phyloP scores from a whole-genome alignment of 2,329 filamentous ascomycete species.

The Chrysoporthe deuterocubensis region DNA sequence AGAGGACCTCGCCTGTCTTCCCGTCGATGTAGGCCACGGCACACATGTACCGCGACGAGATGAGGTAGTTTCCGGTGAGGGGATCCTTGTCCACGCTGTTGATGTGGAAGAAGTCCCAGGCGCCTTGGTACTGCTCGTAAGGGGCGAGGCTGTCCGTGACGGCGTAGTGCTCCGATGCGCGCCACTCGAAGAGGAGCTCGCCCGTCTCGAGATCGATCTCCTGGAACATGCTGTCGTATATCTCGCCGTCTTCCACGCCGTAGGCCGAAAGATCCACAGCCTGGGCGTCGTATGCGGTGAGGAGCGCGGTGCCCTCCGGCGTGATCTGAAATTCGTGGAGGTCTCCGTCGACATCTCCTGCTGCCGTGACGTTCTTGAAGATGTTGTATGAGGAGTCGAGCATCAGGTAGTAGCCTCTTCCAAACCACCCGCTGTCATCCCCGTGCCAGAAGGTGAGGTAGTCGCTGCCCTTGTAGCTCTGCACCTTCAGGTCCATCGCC shows the following conservation, averaged over 20 bases:
- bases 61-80: conserved; percentile 42
- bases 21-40: conserved; percentile 39
- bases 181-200: conserved; percentile 44
- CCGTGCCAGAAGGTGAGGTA: conserved; percentile 44
- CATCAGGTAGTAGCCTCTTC: conserved; percentile 27
- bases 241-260: conserved; percentile 36
- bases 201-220: conserved; percentile 44
- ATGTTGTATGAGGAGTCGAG: conserved; percentile 29
- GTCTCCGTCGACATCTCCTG: conserved; percentile 38
- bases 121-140: conserved; percentile 34
- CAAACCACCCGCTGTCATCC: conserved; percentile 24
- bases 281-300: conserved; percentile 46
- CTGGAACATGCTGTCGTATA: conserved; percentile 45
- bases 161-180: conserved; percentile 40
- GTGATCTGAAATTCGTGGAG: conserved; percentile 51
- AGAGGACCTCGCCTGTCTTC: conserved; percentile 38
- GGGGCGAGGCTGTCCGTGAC: conserved; percentile 35
- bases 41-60: conserved; percentile 42
- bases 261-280: conserved; percentile 37
- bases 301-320: conserved; percentile 44
- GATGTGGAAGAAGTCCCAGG: conserved; percentile 46
- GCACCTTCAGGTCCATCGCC: conserved; percentile 33
- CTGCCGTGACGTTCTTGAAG: conserved; percentile 32
- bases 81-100: conserved; percentile 41
- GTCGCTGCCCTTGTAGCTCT: conserved; percentile 37